A percentile compares a stretch with the other conserved stretches of the same genome.
phyloP scores from a whole-genome alignment of 345 rosid genomes.

The Citrus inodora region DNA sequence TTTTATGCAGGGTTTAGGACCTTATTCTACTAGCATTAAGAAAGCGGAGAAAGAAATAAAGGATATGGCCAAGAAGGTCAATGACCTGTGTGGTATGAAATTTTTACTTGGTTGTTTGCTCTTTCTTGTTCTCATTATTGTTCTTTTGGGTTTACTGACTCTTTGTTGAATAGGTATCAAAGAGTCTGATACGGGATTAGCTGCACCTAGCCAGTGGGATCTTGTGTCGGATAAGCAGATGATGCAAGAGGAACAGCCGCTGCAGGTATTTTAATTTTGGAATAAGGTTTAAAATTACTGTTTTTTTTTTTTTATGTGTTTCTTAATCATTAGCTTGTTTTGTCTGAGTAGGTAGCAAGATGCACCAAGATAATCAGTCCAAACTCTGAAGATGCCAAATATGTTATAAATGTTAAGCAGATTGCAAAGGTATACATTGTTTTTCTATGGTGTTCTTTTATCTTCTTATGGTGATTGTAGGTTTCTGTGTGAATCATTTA shows the following conservation, averaged over 20 bases:
- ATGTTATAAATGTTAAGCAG: slow-evolving; percentile 93
- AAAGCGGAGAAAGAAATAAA: slow-evolving; percentile 89
- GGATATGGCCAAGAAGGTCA: slow-evolving; percentile 84
- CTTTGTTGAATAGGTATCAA: slow-evolving; percentile 57
- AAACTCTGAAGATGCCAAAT: slow-evolving; percentile 93
- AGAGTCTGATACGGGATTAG: slow-evolving; percentile 96
- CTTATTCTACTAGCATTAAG: slow-evolving; percentile 82
- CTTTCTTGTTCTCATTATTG: background rate
- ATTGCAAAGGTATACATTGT: slow-evolving; percentile 71
- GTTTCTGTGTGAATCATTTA: background rate
- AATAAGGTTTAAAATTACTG: background rate
- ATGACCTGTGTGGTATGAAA: slow-evolving; percentile 76
- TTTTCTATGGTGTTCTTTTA: background rate
- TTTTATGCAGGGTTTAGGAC: slow-evolving; percentile 76
- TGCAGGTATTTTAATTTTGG: slow-evolving; percentile 41
- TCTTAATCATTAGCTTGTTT: background rate
- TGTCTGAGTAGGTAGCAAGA: slow-evolving; percentile 60
- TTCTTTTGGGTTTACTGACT: background rate
- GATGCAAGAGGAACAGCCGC: slow-evolving; percentile 99
- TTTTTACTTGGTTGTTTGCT: background rate
- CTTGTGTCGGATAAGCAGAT: slow-evolving; percentile 97
- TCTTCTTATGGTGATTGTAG: no score
- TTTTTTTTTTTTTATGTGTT: background rate
- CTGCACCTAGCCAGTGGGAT: slow-evolving; percentile 99
- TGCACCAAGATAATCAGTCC: slow-evolving; percentile 96